phyloP scores from a whole-genome alignment of 768 basidiomycete species.

The Kwoniella sp. region DNA sequence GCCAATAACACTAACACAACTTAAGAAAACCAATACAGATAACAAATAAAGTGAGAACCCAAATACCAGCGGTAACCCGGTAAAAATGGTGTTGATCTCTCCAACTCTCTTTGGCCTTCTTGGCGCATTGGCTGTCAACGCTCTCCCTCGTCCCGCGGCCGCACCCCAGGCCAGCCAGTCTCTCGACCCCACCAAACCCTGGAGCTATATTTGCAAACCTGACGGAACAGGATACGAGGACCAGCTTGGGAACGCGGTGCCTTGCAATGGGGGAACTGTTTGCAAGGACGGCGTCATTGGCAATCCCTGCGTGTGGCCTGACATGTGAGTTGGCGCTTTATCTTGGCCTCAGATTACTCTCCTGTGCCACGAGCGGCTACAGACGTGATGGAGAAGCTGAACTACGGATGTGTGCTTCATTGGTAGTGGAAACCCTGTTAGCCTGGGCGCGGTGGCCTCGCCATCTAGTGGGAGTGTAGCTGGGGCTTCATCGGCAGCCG shows the following conservation, averaged over 20 bases:
- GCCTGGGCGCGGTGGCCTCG: no score
- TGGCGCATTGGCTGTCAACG: slow-evolving; percentile 2
- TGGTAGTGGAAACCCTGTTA: no score
- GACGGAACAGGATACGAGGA: slow-evolving; percentile 1
- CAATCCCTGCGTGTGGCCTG: slow-evolving; percentile 14
- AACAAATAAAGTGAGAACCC: background rate
- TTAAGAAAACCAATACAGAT: background rate
- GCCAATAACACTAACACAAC: no score
- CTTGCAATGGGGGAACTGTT: slow-evolving; percentile 7
- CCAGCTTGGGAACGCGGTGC: background rate
- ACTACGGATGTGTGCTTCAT: no score
- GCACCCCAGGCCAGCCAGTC: background rate
- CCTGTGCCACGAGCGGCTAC: no score
- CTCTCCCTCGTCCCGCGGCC: slow-evolving; percentile 2
- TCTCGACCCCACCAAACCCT: background rate
- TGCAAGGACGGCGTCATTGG: slow-evolving; percentile 12
- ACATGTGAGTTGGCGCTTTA: slow-evolving; percentile 5
- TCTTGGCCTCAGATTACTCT: no score
- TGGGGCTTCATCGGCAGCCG: no score
- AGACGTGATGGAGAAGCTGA: no score
- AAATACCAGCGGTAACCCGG: background rate
- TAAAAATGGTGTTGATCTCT: background rate
- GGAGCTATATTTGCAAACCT: slow-evolving; percentile 13
- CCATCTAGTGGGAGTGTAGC: no score
- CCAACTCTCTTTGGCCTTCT: slow-evolving; percentile 6